Evolutionary conservation across 139 green algal species (phyloP).

Genomic region (Micractinium sp.): DNA sequence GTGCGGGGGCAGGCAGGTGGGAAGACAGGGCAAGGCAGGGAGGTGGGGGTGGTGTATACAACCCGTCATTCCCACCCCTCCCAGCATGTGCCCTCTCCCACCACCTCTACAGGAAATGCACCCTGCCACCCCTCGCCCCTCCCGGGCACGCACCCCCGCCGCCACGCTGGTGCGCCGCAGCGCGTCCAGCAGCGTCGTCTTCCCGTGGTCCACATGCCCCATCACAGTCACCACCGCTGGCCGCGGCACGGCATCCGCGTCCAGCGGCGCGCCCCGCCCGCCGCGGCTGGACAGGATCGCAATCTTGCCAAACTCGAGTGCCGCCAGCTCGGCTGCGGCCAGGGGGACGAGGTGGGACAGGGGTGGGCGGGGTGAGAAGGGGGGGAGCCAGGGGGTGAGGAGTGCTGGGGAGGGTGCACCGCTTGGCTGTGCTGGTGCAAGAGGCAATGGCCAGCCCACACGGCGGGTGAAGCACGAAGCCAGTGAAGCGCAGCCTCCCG

Average conservation of each 20-base stretch:
- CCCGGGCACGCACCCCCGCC: slow-evolving; percentile 41
- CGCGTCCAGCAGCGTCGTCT: slow-evolving; percentile 92
- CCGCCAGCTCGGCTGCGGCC: slow-evolving; percentile 69
- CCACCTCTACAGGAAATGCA: not conserved
- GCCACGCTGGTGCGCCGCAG: slow-evolving; percentile 86
- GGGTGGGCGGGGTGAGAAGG: not conserved
- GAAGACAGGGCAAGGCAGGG: not conserved
- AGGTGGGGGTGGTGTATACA: not conserved
- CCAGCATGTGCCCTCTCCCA: too few species aligned
- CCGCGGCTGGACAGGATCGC: slow-evolving; percentile 42
- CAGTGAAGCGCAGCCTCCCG: not conserved
- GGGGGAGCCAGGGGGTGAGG: not conserved
- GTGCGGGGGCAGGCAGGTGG: too few species aligned
- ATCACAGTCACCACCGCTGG: slow-evolving; percentile 91
- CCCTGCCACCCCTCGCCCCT: not conserved
- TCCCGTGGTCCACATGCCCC: slow-evolving; percentile 96
- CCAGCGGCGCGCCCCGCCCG: not conserved
- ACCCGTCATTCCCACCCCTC: not conserved
- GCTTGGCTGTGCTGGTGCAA: not conserved
- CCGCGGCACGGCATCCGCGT: slow-evolving; percentile 55
- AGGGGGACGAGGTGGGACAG: not conserved
- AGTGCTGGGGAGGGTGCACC: not conserved
- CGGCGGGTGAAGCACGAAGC: not conserved
- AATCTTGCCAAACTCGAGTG: slow-evolving; percentile 67
- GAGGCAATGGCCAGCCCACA: not conserved